Evolutionary conservation across 2,329 filamentous ascomycete species (phyloP).

Genomic region (Sporothrix brunneoviolacea): DNA sequence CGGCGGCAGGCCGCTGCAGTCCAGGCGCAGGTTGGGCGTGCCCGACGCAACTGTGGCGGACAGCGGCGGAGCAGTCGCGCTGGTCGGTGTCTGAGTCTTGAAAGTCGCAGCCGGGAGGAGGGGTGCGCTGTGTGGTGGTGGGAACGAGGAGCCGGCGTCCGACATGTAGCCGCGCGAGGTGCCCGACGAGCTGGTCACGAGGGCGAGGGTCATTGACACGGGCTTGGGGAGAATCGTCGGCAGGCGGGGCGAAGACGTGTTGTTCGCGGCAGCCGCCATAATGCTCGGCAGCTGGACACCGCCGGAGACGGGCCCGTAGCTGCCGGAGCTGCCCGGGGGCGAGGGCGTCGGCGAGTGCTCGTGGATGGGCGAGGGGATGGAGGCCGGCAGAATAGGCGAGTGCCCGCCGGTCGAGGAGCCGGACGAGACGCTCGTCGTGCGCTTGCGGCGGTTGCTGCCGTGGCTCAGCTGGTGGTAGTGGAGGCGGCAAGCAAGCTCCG

Average conservation of each 20-base stretch:
- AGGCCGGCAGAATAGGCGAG: conserved; percentile 43
- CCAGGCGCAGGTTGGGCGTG: conserved; percentile 45
- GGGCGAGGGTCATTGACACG: conserved; percentile 34
- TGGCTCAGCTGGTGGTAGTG: conserved; percentile 84
- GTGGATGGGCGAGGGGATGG: conserved; percentile 44
- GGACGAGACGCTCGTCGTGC: conserved; percentile 63
- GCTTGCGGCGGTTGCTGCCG: conserved; percentile 72
- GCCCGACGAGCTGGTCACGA: too few relatives aligned
- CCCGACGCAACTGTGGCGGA: conserved; percentile 17
- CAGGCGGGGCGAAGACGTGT: conserved; percentile 41
- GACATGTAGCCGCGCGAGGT: conserved; percentile 31
- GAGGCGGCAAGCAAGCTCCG: conserved; percentile 77
- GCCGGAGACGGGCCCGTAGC: too few relatives aligned
- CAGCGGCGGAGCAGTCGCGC: conserved; percentile 33
- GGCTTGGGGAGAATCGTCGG: conserved; percentile 63
- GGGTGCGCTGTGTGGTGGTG: conserved; percentile 38
- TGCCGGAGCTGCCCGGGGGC: conserved; percentile 38
- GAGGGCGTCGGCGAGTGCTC: conserved; percentile 44
- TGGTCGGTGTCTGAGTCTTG: conserved; percentile 25
- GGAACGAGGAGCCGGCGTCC: conserved; percentile 16
- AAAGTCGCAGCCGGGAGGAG: conserved; percentile 38
- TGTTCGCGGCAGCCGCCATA: conserved; percentile 17
- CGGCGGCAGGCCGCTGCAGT: conserved; percentile 45
- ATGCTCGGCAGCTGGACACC: conserved; percentile 50
- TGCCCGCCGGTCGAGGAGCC: conserved; percentile 48